A percentile compares a stretch with the other conserved stretches of the same genome.
Conservation (phyloP, 164 flowering plant genomes). For the Nymphaea thermarum region DNA sequence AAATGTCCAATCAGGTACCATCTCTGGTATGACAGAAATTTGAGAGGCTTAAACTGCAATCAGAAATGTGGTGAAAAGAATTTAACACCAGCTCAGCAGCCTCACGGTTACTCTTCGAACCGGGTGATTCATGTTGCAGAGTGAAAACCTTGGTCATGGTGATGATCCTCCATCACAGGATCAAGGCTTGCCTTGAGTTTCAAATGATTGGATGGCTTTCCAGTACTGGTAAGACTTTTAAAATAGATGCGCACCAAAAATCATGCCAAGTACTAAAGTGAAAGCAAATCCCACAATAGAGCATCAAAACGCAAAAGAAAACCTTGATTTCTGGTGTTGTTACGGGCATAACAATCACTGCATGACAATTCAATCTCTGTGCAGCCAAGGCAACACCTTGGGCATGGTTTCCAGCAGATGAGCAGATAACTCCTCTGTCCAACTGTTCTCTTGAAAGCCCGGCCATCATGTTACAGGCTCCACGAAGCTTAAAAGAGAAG, state of each 20-base stretch:
- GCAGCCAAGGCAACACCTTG: constrained; percentile 99
- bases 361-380: constrained; percentile 56
- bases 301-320: background rate
- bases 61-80: too few species aligned
- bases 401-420: constrained; percentile 99
- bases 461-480: constrained; percentile 99
- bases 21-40: background rate
- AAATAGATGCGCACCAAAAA: too few species aligned
- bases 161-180: too few species aligned
- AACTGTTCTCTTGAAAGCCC: constrained; percentile 66
- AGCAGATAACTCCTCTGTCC: constrained; percentile 83
- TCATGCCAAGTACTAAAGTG: too few species aligned
- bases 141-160: too few species aligned
- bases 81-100: too few species aligned
- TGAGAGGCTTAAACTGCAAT: background rate
- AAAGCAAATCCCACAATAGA: too few species aligned
- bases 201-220: too few species aligned
- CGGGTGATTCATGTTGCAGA: too few species aligned
- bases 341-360: constrained; percentile 96
- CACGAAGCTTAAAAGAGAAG: constrained; percentile 93
- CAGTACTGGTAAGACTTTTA: too few species aligned
- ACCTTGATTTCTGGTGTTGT: constrained; percentile 99
- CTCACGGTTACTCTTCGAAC: too few species aligned
- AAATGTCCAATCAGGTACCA: background rate
- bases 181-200: too few species aligned